Conservation (phyloP, 805 yeast species). For the Tetrapisispora pingtungensis region DNA sequence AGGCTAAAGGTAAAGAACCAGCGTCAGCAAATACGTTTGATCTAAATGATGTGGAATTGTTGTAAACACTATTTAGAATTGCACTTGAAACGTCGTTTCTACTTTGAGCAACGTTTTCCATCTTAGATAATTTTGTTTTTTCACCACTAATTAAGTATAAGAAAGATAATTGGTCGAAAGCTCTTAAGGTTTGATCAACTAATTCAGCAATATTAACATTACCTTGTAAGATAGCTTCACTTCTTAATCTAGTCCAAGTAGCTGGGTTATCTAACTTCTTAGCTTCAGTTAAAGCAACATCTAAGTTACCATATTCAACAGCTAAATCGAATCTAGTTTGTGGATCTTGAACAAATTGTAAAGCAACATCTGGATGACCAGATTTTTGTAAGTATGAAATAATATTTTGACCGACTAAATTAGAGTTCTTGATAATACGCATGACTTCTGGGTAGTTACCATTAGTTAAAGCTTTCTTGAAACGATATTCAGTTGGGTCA, state of each 20-base stretch:
- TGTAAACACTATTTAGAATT: conserved; percentile 73
- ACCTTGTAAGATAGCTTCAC: conserved; percentile 86
- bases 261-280: conserved; percentile 53
- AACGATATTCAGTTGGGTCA: conserved; percentile 95
- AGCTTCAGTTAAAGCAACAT: conserved; percentile 84
- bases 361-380: conserved; percentile 95
- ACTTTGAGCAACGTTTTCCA: conserved; percentile 44
- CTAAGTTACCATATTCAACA: conserved; percentile 81
- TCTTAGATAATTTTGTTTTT: conserved; percentile 57
- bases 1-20: conserved; percentile 83
- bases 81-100: conserved; percentile 70
- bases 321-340: conserved; percentile 95
- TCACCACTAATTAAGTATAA: conserved; percentile 82
- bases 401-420: conserved; percentile 93
- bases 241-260: conserved; percentile 75
- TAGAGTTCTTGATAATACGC: conserved; percentile 77
- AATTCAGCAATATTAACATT: conserved; percentile 76
- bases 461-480: conserved; percentile 85
- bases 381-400: conserved; percentile 88
- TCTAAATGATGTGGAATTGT: conserved; percentile 65
- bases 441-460: conserved; percentile 87
- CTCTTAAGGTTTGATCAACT: conserved; percentile 77
- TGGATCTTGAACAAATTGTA: conserved; percentile 93
- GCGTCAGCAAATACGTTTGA: conserved; percentile 62
- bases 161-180: conserved; percentile 84